phyloP scores from a whole-genome alignment of 108 stramenopile genomes.

The Asterionellopsis glacialis region DNA sequence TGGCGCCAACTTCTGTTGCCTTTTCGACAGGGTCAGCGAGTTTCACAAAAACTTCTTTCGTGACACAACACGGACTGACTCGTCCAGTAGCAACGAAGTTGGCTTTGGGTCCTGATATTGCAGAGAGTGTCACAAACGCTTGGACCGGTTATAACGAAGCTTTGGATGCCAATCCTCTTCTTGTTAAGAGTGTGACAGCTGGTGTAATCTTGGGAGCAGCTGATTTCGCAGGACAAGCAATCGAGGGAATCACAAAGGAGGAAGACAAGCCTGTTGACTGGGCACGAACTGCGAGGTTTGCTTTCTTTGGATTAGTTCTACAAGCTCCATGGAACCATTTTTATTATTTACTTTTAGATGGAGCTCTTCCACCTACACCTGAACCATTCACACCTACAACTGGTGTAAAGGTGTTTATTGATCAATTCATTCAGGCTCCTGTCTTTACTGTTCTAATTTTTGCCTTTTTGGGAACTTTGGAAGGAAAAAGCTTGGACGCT shows the following conservation, averaged over 20 bases:
- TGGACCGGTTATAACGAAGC: slow-evolving; percentile 72
- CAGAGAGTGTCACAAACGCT: slow-evolving; percentile 17
- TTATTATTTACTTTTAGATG: slow-evolving; percentile 84
- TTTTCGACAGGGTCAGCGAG: too few relatives aligned
- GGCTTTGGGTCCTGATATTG: not conserved
- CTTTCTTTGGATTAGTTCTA: slow-evolving; percentile 84
- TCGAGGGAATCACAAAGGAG: slow-evolving; percentile 34
- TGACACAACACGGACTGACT: too few relatives aligned
- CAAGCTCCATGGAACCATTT: slow-evolving; percentile 95
- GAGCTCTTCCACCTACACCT: slow-evolving; percentile 82
- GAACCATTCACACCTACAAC: slow-evolving; percentile 85
- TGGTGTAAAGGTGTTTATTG: slow-evolving; percentile 70
- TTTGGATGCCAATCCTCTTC: slow-evolving; percentile 49
- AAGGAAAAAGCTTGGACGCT: slow-evolving; percentile 65
- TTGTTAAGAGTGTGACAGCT: slow-evolving; percentile 80
- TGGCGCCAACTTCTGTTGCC: too few relatives aligned
- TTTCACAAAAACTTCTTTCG: too few relatives aligned
- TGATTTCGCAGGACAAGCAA: slow-evolving; percentile 73
- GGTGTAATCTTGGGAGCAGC: slow-evolving; percentile 84
- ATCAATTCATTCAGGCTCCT: slow-evolving; percentile 93
- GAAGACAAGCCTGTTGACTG: slow-evolving; percentile 27
- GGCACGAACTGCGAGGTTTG: slow-evolving; percentile 69
- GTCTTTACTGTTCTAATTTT: slow-evolving; percentile 91
- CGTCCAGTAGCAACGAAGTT: too few relatives aligned
- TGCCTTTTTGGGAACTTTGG: slow-evolving; percentile 76